Percentiles rank a stretch among this genome's conserved stretches.
phyloP scores from a whole-genome alignment of 2,329 filamentous ascomycete species.

The Aaosphaeria pasadenensis region DNA sequence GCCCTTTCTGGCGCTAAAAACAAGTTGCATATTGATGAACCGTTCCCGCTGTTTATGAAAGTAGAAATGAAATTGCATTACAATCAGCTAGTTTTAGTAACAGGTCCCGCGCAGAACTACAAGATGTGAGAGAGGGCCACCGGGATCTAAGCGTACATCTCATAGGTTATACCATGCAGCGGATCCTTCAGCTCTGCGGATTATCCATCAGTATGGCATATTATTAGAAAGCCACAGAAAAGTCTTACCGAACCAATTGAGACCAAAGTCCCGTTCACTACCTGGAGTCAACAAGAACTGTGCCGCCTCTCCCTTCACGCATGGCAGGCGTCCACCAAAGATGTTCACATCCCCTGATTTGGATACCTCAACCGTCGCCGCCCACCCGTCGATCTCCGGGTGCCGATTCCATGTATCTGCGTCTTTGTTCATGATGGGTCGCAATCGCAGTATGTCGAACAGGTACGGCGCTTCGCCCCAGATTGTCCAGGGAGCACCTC shows the following conservation, averaged over 20 bases:
- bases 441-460: constrained; percentile 23
- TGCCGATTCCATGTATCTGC: constrained; percentile 25
- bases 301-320: constrained; percentile 18
- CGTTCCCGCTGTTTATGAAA: too few species aligned
- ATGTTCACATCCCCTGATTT: constrained; percentile 7
- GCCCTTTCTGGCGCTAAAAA: too few species aligned
- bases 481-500: constrained; percentile 17
- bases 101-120: not conserved
- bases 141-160: constrained; percentile 14
- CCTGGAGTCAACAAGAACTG: constrained; percentile 26
- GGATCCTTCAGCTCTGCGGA: constrained; percentile 22
- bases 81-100: not conserved
- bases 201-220: not conserved
- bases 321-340: constrained; percentile 15
- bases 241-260: constrained; percentile 23
- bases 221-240: not conserved
- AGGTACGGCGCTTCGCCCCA: constrained; percentile 14
- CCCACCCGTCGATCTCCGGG: constrained; percentile 11
- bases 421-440: constrained; percentile 20
- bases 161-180: constrained; percentile 28
- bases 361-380: constrained; percentile 17
- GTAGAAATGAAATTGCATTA: too few species aligned
- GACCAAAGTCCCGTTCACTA: constrained; percentile 11
- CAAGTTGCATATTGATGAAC: too few species aligned
- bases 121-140: not conserved